Evolutionary conservation across 2,329 filamentous ascomycete genomes (phyloP), one percentile per base, ranked within the genome.

Genomic region (Penicillium sp.): DNA sequence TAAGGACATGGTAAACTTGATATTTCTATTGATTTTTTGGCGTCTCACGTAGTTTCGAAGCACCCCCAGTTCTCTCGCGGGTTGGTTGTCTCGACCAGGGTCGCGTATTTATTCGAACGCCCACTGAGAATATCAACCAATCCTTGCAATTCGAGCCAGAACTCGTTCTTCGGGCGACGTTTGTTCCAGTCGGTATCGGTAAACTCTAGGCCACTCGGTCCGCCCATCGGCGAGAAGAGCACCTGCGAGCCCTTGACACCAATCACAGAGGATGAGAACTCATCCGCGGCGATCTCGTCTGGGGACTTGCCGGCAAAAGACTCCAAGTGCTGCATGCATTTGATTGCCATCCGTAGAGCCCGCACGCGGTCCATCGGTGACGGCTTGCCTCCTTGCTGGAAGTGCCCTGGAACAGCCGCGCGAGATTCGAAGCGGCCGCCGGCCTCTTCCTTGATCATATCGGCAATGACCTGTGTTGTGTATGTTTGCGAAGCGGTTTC

Each of bases 361-460:
- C 94, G 86, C 66, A 93, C 92, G 55, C 94, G 88, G 75, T 99
- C 94, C 92, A 99, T 97, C 6, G 94, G 86, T 2, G 90, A 95
- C 0, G 94, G 94, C 45, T 90, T 90, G 57, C 91, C 91, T 64
- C 92, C 92, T 77, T 97, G 93, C 74, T 97, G 92, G 63, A 96
- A 92, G 76, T 97, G 92, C 14, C 92, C 92, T 0, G 92, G 92
- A 51, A 96, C 93, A 63, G 90, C 92, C 70, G 94, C 89, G 59
- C 93, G 87, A 47, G 90, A 89, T 74, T 99, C 94, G 69, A 99
- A 99, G 16, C 91, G 86, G 62, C 91, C 91, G 65, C 90, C 87
- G 8, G 91, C 90, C 73, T 97, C 94, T 64, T 96, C 91, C 58
- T 89, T 89, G 76, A 99, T 96, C 75, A 97, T 97, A 69, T 93